These are phyloP conservation scores for Solanum chmielewskii DNA, from an alignment of 257 asterid species.

Conservation along the genomic window DNA sequence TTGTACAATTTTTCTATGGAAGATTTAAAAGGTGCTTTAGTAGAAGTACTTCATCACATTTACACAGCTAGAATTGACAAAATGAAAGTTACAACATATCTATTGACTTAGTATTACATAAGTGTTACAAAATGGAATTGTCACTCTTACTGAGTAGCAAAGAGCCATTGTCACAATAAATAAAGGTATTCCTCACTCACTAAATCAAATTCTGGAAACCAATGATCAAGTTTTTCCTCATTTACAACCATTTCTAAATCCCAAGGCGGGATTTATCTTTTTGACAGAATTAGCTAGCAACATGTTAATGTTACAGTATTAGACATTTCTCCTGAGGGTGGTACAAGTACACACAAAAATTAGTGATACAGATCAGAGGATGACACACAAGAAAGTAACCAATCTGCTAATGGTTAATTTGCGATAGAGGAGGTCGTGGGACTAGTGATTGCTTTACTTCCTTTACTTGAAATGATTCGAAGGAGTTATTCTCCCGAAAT, in stretches of 20 bases:
- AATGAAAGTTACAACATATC: background rate
- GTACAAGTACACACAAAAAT: slow-evolving; percentile 6
- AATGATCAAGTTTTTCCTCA: background rate
- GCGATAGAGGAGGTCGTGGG: slow-evolving; percentile 70
- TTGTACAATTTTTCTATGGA: background rate
- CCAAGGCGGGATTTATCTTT: background rate
- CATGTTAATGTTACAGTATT: background rate
- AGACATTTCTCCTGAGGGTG: background rate
- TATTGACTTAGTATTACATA: background rate
- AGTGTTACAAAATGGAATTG: background rate
- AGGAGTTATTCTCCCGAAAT: slow-evolving; percentile 46
- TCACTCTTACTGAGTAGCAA: background rate
- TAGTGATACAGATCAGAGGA: slow-evolving; percentile 21
- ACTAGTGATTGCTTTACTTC: slow-evolving; percentile 33
- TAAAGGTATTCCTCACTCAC: background rate
- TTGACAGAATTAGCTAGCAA: background rate
- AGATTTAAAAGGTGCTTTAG: background rate
- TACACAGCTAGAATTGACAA: background rate
- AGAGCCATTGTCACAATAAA: background rate
- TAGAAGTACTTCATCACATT: background rate
- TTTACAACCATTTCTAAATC: background rate
- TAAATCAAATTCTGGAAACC: background rate
- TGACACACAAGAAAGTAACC: background rate
- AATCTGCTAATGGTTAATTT: slow-evolving; percentile 32
- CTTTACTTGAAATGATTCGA: slow-evolving; percentile 33